Conservation (phyloP, 2,329 filamentous ascomycete species). For the Apiospora arundinis region DNA sequence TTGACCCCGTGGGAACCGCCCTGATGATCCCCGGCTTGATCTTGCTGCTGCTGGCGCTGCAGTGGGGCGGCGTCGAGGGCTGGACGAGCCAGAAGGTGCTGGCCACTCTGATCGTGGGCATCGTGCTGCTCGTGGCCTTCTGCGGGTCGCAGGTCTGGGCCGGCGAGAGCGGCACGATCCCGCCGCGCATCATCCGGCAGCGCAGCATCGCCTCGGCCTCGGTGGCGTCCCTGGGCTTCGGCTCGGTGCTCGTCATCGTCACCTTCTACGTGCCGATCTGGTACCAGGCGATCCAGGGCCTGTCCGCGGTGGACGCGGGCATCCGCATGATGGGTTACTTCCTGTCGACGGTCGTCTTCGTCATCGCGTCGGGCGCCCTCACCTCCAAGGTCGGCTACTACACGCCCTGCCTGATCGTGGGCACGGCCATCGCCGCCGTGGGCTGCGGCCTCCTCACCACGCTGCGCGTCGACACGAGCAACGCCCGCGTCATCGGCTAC, state of each 20-base stretch:
- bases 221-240: neutral
- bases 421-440: conserved; percentile 48
- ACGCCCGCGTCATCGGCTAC: conserved; percentile 44
- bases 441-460: conserved; percentile 52
- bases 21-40: conserved; percentile 7
- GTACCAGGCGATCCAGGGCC: conserved; percentile 54
- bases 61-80: conserved; percentile 4
- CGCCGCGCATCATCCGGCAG: neutral
- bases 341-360: conserved; percentile 48
- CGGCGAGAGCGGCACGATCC: neutral
- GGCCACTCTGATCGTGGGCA: neutral
- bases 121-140: neutral
- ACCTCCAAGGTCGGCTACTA: conserved; percentile 51
- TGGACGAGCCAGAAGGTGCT: neutral
- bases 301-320: conserved; percentile 49
- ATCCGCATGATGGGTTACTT: conserved; percentile 50
- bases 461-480: conserved; percentile 42
- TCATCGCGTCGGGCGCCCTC: conserved; percentile 46
- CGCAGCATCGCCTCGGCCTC: neutral
- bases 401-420: conserved; percentile 50
- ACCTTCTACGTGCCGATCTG: conserved; percentile 56
- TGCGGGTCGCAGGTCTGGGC: neutral
- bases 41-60: neutral
- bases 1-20: neutral
- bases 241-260: neutral